Conservation (phyloP, 768 basidiomycete genomes). For the Nidularia sp. region DNA sequence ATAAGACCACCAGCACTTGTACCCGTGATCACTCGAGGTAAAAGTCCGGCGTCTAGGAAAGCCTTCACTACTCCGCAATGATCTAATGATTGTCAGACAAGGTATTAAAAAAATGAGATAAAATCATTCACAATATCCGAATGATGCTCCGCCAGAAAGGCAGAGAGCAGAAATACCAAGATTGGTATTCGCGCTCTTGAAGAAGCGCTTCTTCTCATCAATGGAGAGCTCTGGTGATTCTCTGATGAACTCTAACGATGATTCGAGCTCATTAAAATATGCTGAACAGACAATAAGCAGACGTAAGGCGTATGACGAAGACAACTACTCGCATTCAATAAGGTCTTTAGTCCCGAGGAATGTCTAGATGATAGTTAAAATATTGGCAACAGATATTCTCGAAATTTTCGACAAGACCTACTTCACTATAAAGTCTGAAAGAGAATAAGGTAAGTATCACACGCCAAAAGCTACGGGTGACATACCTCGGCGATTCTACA, state of each 20-base stretch:
- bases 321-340: constrained; percentile 64
- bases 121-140: constrained; percentile 78
- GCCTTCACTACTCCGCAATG: constrained; percentile 92
- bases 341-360: constrained; percentile 88
- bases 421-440: constrained; percentile 84
- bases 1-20: constrained; percentile 91
- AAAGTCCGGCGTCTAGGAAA: constrained; percentile 77
- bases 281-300: constrained; percentile 34
- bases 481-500: constrained; percentile 75
- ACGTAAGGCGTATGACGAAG: not conserved
- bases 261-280: constrained; percentile 77
- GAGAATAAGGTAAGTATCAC: constrained; percentile 1
- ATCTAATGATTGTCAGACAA: constrained; percentile 35
- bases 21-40: constrained; percentile 92
- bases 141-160: constrained; percentile 92
- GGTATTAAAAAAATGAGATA: not conserved
- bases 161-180: constrained; percentile 81
- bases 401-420: constrained; percentile 37
- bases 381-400: constrained; percentile 3
- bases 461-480: not conserved
- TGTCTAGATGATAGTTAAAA: constrained; percentile 47
- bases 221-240: constrained; percentile 66
- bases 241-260: constrained; percentile 72
- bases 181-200: constrained; percentile 85
- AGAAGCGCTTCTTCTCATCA: constrained; percentile 91